A percentile compares a stretch with the other conserved stretches of the same genome.
These are phyloP conservation scores for Backusella macrospora DNA, from an alignment of 192 early-diverging fungal species.

Conservation along the genomic window DNA sequence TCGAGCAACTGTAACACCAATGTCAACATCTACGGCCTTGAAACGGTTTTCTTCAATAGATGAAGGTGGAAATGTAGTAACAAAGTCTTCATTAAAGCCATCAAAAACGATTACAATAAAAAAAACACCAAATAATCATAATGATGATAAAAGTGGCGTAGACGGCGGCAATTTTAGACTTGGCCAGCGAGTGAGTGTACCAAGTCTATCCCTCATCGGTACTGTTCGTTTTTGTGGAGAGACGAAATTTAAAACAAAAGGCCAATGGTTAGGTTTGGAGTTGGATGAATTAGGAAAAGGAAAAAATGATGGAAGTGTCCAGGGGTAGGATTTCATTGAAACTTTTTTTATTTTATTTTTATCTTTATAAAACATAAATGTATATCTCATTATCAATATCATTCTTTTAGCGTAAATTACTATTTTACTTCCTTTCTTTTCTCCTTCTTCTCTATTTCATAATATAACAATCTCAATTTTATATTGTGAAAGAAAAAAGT, in stretches of 20 bases:
- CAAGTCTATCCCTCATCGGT: conserved; percentile 42
- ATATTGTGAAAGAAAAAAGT: not conserved
- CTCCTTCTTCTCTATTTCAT: not conserved
- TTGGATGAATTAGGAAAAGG: conserved; percentile 70
- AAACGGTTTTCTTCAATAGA: conserved; percentile 5
- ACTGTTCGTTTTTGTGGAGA: conserved; percentile 71
- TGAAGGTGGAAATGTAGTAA: not conserved
- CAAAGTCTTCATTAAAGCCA: conserved; percentile 2
- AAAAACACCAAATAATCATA: not conserved
- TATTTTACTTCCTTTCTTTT: not conserved
- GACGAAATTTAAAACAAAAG: conserved; percentile 66
- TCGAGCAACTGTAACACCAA: conserved; percentile 12
- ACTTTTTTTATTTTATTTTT: conserved; percentile 4
- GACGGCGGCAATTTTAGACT: conserved; percentile 12
- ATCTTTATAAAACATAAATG: too few species aligned
- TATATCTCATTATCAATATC: not conserved
- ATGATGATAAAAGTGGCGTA: not conserved
- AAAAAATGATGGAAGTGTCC: conserved; percentile 77
- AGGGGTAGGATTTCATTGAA: conserved; percentile 46
- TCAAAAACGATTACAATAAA: not conserved
- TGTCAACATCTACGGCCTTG: not conserved
- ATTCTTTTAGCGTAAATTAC: not conserved
- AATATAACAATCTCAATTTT: too few species aligned
- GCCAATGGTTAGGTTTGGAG: conserved; percentile 81
- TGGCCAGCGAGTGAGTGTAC: conserved; percentile 21